Conservation (phyloP, 257 asterid genomes). For the Eucommia ulmoides region DNA sequence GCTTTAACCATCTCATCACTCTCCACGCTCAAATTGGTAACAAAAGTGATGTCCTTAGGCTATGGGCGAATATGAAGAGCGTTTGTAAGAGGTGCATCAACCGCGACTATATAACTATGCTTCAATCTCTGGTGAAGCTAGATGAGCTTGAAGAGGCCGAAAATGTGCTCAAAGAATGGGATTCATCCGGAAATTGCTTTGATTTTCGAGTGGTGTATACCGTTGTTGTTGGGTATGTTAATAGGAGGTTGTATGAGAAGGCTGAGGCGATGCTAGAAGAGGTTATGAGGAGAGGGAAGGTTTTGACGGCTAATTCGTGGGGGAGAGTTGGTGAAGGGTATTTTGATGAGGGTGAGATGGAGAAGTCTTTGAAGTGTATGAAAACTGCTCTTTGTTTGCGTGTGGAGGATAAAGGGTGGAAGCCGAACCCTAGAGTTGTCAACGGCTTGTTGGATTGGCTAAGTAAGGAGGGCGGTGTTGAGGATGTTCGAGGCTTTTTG, state of each 20-base stretch:
- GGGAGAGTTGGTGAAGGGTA: slow-evolving; percentile 44
- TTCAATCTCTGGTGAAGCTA: slow-evolving; percentile 59
- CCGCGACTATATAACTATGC: slow-evolving; percentile 45
- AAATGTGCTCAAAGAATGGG: slow-evolving; percentile 60
- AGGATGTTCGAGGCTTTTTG: slow-evolving; percentile 25
- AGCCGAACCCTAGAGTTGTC: slow-evolving; percentile 28
- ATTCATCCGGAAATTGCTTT: slow-evolving; percentile 47
- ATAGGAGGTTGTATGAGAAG: slow-evolving; percentile 35
- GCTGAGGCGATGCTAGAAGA: slow-evolving; percentile 48
- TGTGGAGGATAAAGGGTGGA: slow-evolving; percentile 16
- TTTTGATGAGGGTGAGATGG: slow-evolving; percentile 33
- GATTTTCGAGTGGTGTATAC: slow-evolving; percentile 55
- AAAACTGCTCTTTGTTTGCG: slow-evolving; percentile 30
- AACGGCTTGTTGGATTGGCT: slow-evolving; percentile 19
- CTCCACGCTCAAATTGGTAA: slow-evolving; percentile 53
- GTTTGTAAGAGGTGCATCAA: slow-evolving; percentile 43
- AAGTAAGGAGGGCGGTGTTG: slow-evolving; percentile 29
- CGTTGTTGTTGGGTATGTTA: slow-evolving; percentile 33
- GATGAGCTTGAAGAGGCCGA: slow-evolving; percentile 54
- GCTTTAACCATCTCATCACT: slow-evolving; percentile 66
- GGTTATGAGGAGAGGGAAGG: slow-evolving; percentile 31
- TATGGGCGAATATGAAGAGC: slow-evolving; percentile 45
- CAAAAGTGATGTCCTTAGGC: slow-evolving; percentile 43
- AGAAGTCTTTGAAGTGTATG: slow-evolving; percentile 34
- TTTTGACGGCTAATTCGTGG: slow-evolving; percentile 35